Percentiles rank a stretch among this genome's conserved stretches.
These are phyloP conservation scores for Simplicillium sp. DNA, from an alignment of 2,329 filamentous ascomycete genomes.

Conservation along the genomic window DNA sequence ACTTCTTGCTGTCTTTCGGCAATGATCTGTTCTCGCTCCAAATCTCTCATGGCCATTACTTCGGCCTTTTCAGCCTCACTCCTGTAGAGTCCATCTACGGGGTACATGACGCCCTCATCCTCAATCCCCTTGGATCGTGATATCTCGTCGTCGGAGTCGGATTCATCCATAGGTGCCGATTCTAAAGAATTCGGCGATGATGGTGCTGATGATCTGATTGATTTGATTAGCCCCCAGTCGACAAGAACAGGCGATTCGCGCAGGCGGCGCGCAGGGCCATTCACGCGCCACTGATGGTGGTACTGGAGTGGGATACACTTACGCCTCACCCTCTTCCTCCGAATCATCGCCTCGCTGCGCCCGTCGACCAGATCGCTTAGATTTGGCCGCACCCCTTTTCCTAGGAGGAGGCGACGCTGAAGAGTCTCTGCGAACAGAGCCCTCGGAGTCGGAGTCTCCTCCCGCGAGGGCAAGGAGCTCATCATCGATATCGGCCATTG, in stretches of 20 bases:
- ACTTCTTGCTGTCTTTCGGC: constrained; percentile 80
- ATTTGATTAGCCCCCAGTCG: too few relatives aligned
- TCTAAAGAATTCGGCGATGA: constrained; percentile 65
- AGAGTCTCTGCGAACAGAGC: constrained; percentile 41
- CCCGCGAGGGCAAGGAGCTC: constrained; percentile 90
- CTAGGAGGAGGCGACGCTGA: constrained; percentile 41
- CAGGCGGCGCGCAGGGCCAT: background rate
- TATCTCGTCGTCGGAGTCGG: constrained; percentile 52
- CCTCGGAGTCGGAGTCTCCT: constrained; percentile 58
- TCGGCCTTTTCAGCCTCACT: constrained; percentile 64
- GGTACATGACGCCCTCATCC: constrained; percentile 60
- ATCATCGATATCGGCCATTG: constrained; percentile 84
- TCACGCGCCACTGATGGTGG: too few relatives aligned
- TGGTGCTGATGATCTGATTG: constrained; percentile 55
- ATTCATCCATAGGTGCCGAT: constrained; percentile 86
- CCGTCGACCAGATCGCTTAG: constrained; percentile 40
- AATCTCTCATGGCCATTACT: constrained; percentile 80
- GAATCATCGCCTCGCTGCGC: constrained; percentile 20
- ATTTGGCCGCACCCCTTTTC: constrained; percentile 15
- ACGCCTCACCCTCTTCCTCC: constrained; percentile 56
- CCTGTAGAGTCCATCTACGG: constrained; percentile 78
- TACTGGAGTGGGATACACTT: constrained; percentile 14
- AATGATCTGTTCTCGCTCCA: constrained; percentile 82
- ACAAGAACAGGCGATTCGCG: background rate
- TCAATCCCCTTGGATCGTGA: constrained; percentile 30